A percentile compares a stretch with the other conserved stretches of the same genome.
Evolutionary conservation across 2,329 filamentous ascomycete genomes (phyloP).

Genomic region (Chalara sp.): DNA sequence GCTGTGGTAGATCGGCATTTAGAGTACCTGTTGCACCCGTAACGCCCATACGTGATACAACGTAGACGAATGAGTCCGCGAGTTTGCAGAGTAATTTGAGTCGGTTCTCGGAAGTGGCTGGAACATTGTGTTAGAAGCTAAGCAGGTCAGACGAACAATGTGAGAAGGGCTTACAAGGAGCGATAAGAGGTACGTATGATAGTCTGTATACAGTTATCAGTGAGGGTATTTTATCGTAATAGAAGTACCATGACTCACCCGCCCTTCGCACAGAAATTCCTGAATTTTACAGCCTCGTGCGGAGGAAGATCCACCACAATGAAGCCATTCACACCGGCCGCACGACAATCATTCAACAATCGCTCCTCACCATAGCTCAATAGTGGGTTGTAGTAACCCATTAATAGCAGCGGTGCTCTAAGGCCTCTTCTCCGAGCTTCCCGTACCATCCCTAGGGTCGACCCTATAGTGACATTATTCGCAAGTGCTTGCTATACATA

Average conservation of each 20-base stretch:
- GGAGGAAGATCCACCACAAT: constrained; percentile 94
- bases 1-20: constrained; percentile 72
- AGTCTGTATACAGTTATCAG: constrained; percentile 42
- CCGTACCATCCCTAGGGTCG: constrained; percentile 76
- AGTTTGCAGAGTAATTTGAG: constrained; percentile 96
- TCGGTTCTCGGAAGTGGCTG: constrained; percentile 81
- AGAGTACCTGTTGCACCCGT: constrained; percentile 86
- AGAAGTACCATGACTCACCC: constrained; percentile 47
- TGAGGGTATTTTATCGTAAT: constrained; percentile 3
- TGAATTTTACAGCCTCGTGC: constrained; percentile 90
- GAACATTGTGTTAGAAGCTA: too few relatives aligned
- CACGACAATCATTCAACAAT: constrained; percentile 76
- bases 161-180: too few relatives aligned
- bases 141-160: too few relatives aligned
- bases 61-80: constrained; percentile 97
- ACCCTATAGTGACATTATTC: constrained; percentile 80
- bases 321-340: constrained; percentile 87
- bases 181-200: constrained; percentile 95
- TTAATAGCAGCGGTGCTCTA: constrained; percentile 77
- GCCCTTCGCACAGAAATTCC: constrained; percentile 72
- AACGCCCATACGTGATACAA: constrained; percentile 94
- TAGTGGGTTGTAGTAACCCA: constrained; percentile 99
- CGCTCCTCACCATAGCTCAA: constrained; percentile 90
- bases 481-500: constrained; percentile 57
- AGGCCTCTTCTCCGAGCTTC: constrained; percentile 72